Percentiles rank a stretch among this genome's conserved stretches.
Conservation (phyloP, 768 basidiomycete genomes). For the Tricholoma bakamatsutake region DNA sequence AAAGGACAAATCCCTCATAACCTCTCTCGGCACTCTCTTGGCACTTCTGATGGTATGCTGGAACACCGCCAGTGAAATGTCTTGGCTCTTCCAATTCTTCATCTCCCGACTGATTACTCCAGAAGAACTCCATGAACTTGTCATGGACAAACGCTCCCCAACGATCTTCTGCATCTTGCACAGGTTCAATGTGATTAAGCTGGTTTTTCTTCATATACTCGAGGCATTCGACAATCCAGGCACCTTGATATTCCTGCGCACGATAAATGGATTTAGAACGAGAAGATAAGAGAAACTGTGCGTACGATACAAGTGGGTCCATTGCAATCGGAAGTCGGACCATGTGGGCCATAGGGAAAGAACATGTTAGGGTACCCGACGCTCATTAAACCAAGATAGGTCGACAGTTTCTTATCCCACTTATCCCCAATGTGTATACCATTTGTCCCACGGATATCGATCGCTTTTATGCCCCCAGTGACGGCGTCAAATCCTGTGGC, state of each 20-base stretch:
- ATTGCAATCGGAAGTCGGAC: slow-evolving; percentile 19
- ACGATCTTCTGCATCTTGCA: neutral
- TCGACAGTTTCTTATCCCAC: slow-evolving; percentile 16
- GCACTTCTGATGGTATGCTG: slow-evolving; percentile 13
- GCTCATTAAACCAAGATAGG: slow-evolving; percentile 18
- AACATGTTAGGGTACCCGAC: slow-evolving; percentile 22
- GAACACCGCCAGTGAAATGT: slow-evolving; percentile 19
- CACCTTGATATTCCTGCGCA: slow-evolving; percentile 19
- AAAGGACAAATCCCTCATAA: slow-evolving; percentile 11
- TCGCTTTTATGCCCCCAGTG: slow-evolving; percentile 15
- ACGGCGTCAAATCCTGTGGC: slow-evolving; percentile 19
- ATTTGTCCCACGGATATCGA: slow-evolving; percentile 16
- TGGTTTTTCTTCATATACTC: slow-evolving; percentile 5
- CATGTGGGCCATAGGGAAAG: slow-evolving; percentile 20
- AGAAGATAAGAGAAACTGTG: neutral
- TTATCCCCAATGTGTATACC: slow-evolving; percentile 15
- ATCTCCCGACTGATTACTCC: slow-evolving; percentile 13
- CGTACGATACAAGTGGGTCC: slow-evolving; percentile 19
- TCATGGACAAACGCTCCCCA: slow-evolving; percentile 2
- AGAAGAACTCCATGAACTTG: slow-evolving; percentile 9
- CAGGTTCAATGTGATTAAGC: neutral
- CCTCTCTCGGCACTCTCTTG: slow-evolving; percentile 12
- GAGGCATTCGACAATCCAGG: slow-evolving; percentile 19
- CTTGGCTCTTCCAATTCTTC: slow-evolving; percentile 15
- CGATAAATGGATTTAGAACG: neutral